Conservation (phyloP, 805 yeast genomes). For the Kluyveromyces nonfermentans region DNA sequence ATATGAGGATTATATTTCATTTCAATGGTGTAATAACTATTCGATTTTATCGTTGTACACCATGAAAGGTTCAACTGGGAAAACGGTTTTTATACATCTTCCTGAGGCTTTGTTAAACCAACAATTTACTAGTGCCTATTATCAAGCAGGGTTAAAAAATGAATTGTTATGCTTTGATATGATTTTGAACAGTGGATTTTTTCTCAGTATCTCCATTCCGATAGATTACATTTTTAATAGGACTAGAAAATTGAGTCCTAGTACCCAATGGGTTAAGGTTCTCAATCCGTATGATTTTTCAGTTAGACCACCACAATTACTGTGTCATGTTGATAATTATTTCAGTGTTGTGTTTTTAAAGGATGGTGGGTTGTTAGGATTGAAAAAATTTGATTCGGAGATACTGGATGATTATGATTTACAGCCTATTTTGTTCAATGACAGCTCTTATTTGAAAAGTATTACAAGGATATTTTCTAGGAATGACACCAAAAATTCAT, state of each 20-base stretch:
- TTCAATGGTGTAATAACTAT: conserved; percentile 18
- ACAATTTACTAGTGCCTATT: conserved; percentile 16
- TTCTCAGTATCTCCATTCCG: conserved; percentile 17
- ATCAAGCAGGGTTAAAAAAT: conserved; percentile 5
- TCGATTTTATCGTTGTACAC: conserved; percentile 18
- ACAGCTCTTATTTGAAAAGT: conserved; percentile 37
- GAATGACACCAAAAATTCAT: conserved; percentile 8
- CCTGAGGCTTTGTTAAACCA: conserved; percentile 19
- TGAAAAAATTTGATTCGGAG: conserved; percentile 24
- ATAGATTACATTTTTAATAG: conserved; percentile 14
- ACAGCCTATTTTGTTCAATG: conserved; percentile 46
- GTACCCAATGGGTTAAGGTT: conserved; percentile 51
- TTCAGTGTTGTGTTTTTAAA: conserved; percentile 49
- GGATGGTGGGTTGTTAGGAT: conserved; percentile 70
- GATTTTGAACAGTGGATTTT: conserved; percentile 21
- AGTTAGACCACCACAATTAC: conserved; percentile 43
- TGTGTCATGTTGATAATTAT: conserved; percentile 37
- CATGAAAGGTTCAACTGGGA: conserved; percentile 13
- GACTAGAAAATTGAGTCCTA: conserved; percentile 1
- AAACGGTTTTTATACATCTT: conserved; percentile 18
- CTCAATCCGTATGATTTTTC: conserved; percentile 61
- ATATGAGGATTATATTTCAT: conserved; percentile 17
- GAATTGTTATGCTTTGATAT: conserved; percentile 12
- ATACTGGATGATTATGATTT: conserved; percentile 14
- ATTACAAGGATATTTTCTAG: conserved; percentile 22